phyloP scores from a whole-genome alignment of 176 grass and related monocot species.

The Tuctoria greenei region DNA sequence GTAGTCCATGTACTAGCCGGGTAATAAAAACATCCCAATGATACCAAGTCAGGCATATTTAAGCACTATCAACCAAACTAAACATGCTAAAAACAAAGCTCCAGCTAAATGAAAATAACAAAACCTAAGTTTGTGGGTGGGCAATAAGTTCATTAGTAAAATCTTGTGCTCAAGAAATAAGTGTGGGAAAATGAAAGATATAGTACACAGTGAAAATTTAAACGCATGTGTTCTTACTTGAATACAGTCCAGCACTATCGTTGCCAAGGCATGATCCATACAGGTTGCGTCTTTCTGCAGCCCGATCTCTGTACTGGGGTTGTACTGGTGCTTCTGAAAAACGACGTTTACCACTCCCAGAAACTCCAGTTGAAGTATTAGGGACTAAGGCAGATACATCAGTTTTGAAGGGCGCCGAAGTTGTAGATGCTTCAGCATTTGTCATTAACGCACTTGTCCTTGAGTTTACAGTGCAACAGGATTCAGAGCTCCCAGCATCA shows the following conservation, averaged over 20 bases:
- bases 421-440: constrained; percentile 31
- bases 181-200: neutral
- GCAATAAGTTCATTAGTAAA: neutral
- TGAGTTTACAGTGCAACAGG: constrained; percentile 30
- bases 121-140: neutral
- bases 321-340: constrained; percentile 90
- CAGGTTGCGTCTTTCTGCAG: constrained; percentile 88
- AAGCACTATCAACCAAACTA: neutral
- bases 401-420: constrained; percentile 67
- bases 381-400: constrained; percentile 66
- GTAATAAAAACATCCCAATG: neutral
- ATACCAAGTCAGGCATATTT: constrained; percentile 14
- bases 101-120: neutral
- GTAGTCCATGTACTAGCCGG: neutral
- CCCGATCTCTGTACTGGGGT: constrained; percentile 85
- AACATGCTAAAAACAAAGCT: constrained; percentile 1
- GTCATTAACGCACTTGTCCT: constrained; percentile 27
- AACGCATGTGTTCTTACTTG: constrained; percentile 61
- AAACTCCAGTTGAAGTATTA: constrained; percentile 51
- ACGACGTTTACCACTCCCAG: constrained; percentile 71
- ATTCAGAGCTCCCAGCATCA: constrained; percentile 25
- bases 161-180: constrained; percentile 13
- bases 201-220: constrained; percentile 19
- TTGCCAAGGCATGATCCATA: constrained; percentile 66
- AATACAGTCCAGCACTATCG: constrained; percentile 48